Percentiles rank a stretch among this genome's conserved stretches.
phyloP scores from a whole-genome alignment of 2,329 filamentous ascomycete genomes.

The Fusarium pseudonygamai region DNA sequence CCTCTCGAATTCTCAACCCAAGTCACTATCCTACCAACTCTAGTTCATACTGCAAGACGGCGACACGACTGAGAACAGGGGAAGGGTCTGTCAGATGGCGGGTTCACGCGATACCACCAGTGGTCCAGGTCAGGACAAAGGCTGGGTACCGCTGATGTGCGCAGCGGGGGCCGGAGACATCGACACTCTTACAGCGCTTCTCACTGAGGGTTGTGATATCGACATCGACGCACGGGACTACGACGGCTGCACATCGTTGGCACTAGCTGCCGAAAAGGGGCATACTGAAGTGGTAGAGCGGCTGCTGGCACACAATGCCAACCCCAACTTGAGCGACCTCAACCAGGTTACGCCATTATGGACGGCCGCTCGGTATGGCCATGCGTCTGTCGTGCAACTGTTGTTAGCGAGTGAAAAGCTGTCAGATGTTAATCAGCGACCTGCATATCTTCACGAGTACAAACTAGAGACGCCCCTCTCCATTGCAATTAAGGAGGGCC shows the following conservation, averaged over 20 bases:
- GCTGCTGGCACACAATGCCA: accelerated
- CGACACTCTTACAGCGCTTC: accelerated
- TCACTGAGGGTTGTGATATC: background rate
- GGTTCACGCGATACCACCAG: accelerated
- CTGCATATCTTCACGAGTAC: background rate
- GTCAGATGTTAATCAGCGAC: background rate
- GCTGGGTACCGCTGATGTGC: background rate
- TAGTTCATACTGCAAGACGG: background rate
- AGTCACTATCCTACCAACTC: no score
- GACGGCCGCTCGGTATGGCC: background rate
- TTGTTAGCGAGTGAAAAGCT: background rate
- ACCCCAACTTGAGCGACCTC: background rate
- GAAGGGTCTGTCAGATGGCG: background rate
- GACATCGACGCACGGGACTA: background rate
- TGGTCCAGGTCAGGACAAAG: background rate
- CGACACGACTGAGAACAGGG: background rate
- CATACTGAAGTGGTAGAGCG: background rate
- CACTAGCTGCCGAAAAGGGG: background rate
- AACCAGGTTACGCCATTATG: background rate
- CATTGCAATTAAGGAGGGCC: background rate
- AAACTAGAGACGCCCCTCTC: accelerated
- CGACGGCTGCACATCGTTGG: background rate
- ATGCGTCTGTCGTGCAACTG: background rate
- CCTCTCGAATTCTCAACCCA: background rate
- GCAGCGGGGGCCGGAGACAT: background rate